These are phyloP conservation scores for Macrophomina phaseolina DNA, from an alignment of 2,329 filamentous ascomycete genomes.

Conservation along the genomic window DNA sequence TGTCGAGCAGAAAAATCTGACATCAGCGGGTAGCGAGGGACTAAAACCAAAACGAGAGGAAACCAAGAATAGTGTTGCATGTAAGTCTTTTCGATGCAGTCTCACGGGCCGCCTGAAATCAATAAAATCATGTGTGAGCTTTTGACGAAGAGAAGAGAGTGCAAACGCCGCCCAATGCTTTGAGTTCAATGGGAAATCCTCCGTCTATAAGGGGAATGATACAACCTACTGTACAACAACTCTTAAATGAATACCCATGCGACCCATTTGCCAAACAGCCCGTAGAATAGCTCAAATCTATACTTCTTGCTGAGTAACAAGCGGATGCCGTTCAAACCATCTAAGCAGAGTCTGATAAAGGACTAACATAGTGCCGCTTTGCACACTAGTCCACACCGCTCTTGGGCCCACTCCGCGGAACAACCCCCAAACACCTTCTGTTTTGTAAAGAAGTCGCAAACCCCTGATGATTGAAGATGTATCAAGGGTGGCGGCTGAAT, in stretches of 20 bases:
- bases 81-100: background rate
- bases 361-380: slow-evolving; percentile 95
- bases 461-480: slow-evolving; percentile 90
- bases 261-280: background rate
- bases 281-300: slow-evolving; percentile 7
- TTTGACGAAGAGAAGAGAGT: slow-evolving; percentile 6
- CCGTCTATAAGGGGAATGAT: slow-evolving; percentile 19
- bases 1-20: slow-evolving; percentile 3
- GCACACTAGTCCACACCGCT: slow-evolving; percentile 95
- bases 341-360: slow-evolving; percentile 88
- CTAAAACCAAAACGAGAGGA: background rate
- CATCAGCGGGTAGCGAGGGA: background rate
- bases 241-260: background rate
- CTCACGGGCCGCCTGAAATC: background rate
- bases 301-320: slow-evolving; percentile 34
- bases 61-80: background rate
- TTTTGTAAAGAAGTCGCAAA: slow-evolving; percentile 83
- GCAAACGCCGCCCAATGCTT: slow-evolving; percentile 21
- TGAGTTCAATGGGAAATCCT: slow-evolving; percentile 3
- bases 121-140: background rate
- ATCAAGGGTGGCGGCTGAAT: slow-evolving; percentile 79
- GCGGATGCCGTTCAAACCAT: slow-evolving; percentile 68
- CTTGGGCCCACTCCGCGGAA: slow-evolving; percentile 94
- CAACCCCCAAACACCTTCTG: slow-evolving; percentile 86
- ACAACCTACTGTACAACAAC: slow-evolving; percentile 20